A percentile compares a stretch with the other conserved stretches of the same genome.
Evolutionary conservation across 2,329 filamentous ascomycete genomes (phyloP).

Genomic region (Fusarium drepaniforme): DNA sequence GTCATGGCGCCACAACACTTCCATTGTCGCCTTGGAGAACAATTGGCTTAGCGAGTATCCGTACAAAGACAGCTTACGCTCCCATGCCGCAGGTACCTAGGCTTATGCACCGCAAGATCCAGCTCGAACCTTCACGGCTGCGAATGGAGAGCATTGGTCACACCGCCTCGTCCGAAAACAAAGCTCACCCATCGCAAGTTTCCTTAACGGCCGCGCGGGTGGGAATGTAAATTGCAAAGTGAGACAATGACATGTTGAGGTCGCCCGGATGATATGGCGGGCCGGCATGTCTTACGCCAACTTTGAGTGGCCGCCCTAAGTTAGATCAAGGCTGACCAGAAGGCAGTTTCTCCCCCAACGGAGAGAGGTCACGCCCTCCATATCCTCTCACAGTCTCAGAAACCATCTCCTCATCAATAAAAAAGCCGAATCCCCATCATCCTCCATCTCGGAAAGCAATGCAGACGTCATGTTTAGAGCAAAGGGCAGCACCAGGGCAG

Average conservation of each 20-base stretch:
- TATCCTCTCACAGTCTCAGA: not conserved
- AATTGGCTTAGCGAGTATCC: not conserved
- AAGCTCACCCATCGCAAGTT: not conserved
- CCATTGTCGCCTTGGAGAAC: not conserved
- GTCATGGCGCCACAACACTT: not conserved
- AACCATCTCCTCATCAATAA: not conserved
- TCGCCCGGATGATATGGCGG: not conserved
- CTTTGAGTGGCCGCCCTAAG: not conserved
- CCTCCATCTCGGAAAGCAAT: not conserved
- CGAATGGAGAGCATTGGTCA: not conserved
- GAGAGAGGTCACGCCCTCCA: not conserved
- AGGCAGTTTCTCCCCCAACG: not conserved
- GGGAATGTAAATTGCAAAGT: not conserved
- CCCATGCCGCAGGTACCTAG: not conserved
- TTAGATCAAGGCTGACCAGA: not conserved
- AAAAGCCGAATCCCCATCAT: not conserved
- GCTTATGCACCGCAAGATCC: not conserved
- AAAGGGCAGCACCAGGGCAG: not conserved
- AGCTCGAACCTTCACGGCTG: not conserved
- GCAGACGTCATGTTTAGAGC: not conserved
- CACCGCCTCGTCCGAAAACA: not conserved
- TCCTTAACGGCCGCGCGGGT: not conserved
- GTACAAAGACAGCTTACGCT: not conserved
- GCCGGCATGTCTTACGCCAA: not conserved
- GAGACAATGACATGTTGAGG: not conserved